Base-by-base conservation (phyloP, 2,329 filamentous ascomycete genomes). In the Verticillium tricorpus region DNA sequence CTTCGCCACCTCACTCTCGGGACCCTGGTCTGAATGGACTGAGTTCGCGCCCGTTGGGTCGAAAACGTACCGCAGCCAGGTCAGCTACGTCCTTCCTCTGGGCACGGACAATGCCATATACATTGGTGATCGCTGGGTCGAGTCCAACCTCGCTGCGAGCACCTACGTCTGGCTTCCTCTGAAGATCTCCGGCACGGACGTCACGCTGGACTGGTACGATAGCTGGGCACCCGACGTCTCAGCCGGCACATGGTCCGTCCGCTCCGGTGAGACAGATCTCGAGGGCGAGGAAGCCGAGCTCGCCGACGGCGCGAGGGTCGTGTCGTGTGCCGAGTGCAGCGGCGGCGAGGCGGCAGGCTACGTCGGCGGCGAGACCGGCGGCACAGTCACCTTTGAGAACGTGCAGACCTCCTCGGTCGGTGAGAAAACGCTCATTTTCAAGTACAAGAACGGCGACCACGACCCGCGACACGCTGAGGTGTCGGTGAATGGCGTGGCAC, bases 101-200 rank as follows among this genome's bases (percentile, higher is more conserved):
- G 71, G 75, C 56, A 57, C 31, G n/a, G 66, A 67, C 40, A 72
- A 73, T 15, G 77, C 78, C 57, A 80, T 88, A 64, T 90, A 89
- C 72, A 82, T 89, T 73, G 88, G 88, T 22, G 88, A 91, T 72
- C 82, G 88, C 25, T 90, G 88, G 88, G 72, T 84, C 0, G 81
- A 78, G 5, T 70, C 71, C n/a, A 86, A 89, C 64, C 78, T 91
- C 0, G 82, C 81, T 71, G 75, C 81, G 0, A 84, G 81, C 59
- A 88, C 85, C 0, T 89, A 89, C 67, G 74, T 89, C 50, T 90
- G 87, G 87, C 77, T 89, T 0, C 87, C 87, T 0, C 72, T 89
- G 0, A 75, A 69, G 4, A 77, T 88, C 63, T 76, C 75, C 1
- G 85, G 83, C 0, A 84, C 77, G 0, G 80, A 74, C 0, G 82